A percentile compares a stretch with the other conserved stretches of the same genome.
Evolutionary conservation across 2,329 filamentous ascomycete species (phyloP).

Genomic region (Epichloe festucae): DNA sequence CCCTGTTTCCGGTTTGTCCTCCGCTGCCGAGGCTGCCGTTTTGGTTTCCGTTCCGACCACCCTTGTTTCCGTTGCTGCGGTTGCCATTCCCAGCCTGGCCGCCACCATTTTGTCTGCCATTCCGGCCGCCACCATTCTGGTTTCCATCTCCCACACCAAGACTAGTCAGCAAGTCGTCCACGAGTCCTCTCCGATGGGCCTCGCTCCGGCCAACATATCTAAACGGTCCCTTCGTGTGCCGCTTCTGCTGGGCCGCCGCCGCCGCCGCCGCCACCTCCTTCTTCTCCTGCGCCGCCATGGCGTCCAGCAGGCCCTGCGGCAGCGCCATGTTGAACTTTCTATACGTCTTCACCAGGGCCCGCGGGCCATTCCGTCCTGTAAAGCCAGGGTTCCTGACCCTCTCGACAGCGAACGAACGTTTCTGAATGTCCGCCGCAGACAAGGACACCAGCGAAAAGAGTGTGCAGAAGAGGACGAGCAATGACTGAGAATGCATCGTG

Average conservation of each 20-base stretch:
- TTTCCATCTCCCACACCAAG: background rate
- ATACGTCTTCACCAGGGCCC: constrained; percentile 52
- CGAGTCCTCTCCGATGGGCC: background rate
- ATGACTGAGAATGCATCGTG: constrained; percentile 9
- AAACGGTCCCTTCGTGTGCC: background rate
- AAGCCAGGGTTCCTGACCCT: constrained; percentile 43
- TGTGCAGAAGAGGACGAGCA: constrained; percentile 23
- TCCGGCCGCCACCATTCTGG: background rate
- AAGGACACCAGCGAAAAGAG: constrained; percentile 35
- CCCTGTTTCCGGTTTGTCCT: background rate
- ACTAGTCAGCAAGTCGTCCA: background rate
- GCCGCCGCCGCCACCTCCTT: background rate
- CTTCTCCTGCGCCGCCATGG: constrained; percentile 15
- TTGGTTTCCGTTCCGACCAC: background rate
- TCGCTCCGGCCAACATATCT: background rate
- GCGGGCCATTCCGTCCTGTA: constrained; percentile 40
- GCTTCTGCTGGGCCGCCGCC: background rate
- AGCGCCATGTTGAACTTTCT: constrained; percentile 51
- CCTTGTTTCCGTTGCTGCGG: background rate
- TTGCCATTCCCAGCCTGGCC: background rate
- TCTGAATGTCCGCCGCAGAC: constrained; percentile 29
- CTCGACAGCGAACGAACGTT: constrained; percentile 49
- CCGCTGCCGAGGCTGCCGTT: constrained; percentile 31
- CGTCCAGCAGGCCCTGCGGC: constrained; percentile 27
- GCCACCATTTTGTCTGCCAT: too few relatives aligned